Evolutionary conservation across 1,284 basidiomycete species (phyloP), one percentile per base, ranked within the genome.

Genomic region (Cronartium quercuum): DNA sequence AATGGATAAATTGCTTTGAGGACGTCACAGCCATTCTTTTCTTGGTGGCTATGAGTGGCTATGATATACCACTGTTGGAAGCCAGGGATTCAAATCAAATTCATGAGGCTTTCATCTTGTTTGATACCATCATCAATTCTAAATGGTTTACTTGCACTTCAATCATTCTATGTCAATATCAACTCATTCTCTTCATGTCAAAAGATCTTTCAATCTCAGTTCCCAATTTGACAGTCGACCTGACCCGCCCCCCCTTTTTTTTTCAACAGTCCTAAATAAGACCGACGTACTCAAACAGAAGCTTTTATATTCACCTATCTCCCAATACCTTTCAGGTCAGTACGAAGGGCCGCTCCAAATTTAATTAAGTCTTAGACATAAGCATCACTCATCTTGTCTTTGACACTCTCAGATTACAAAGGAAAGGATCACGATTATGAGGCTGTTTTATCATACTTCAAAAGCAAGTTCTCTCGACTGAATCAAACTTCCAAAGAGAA

Each of bases 121-220:
- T 92, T 88, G 92, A 94, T 80, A 94, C 91, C 58, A 95, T 97
- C 83, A 94, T 91, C 85, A 97, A 98, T 82, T 93, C 91, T 55
- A 86, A 92, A 79, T 92, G 93, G 92, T 96, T 97, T 83, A 88
- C 89, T 81, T 87, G 89, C 77, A 93, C 93, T 0, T 92, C 91
- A 4, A 92, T 95, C 78, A 91, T 92, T 35, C 42, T 74, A 5
- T 74, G 71, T 74, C 47, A 47, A 21, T 47, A 51, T 18, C 4
- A 21, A 51, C 29, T 21, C 24, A 64, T 60, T 40, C 38, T 35
- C 69, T 75, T 68, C 61, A 76, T 78, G n/a, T 77, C 57, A 24
- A 29, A 55, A n/a, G n/a, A n/a, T n/a, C n/a, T n/a, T n/a, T n/a
- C n/a, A n/a, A n/a, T n/a, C n/a, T n/a, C n/a, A n/a, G 47, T n/a